phyloP scores from a whole-genome alignment of 768 basidiomycete species.

The Tubosaeta brunneosetosa region DNA sequence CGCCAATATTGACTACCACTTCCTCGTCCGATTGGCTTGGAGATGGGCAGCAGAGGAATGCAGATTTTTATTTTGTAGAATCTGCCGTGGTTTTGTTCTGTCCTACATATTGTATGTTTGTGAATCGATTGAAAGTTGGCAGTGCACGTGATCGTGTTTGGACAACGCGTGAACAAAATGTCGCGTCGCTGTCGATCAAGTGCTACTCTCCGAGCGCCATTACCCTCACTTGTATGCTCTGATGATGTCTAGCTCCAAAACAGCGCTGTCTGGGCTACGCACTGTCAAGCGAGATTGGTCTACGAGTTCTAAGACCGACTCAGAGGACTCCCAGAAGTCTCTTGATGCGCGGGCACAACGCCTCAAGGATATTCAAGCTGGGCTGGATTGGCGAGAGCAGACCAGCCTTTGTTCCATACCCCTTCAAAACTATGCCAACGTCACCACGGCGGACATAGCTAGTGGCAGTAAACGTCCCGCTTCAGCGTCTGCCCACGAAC shows the following conservation, averaged over 20 bases:
- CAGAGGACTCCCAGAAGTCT: constrained; percentile 18
- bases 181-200: not conserved
- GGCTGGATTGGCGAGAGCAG: constrained; percentile 40
- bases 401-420: constrained; percentile 14
- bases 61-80: constrained; percentile 25
- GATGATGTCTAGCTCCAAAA: constrained; percentile 32
- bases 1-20: constrained; percentile 52
- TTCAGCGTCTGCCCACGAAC: constrained; percentile 16
- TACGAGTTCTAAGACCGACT: constrained; percentile 33
- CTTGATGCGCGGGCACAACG: constrained; percentile 34
- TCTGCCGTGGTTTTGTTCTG: constrained; percentile 34
- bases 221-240: not conserved
- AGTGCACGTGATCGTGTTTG: constrained; percentile 25
- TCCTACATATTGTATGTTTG: constrained; percentile 32
- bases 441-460: constrained; percentile 15
- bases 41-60: constrained; percentile 48
- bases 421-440: constrained; percentile 10
- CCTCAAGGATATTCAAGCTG: constrained; percentile 56
- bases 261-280: constrained; percentile 54
- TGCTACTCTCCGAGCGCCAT: not conserved
- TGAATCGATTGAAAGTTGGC: no score
- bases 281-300: constrained; percentile 64
- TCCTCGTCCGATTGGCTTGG: constrained; percentile 51
- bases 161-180: not conserved
- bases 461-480: constrained; percentile 34